Conservation (phyloP, 83 land plant genomes). For the Picea abies region DNA sequence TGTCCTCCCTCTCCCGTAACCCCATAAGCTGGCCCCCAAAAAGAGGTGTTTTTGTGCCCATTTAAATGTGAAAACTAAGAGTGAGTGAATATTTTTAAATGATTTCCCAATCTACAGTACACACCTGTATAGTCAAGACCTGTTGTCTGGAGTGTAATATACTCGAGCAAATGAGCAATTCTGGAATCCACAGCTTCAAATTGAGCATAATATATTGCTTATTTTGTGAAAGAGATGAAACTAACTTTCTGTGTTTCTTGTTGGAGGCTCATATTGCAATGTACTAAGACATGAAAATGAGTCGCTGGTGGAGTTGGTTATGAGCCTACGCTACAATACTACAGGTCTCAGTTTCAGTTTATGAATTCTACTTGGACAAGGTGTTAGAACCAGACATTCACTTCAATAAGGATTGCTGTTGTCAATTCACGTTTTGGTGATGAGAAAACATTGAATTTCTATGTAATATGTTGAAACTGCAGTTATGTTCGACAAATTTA, state of each 20-base stretch:
- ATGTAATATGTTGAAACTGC: background rate
- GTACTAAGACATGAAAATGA: too few relatives aligned
- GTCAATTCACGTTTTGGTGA: background rate
- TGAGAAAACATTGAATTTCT: background rate
- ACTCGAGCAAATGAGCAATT: background rate
- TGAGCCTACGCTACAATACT: too few relatives aligned
- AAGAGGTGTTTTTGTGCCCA: background rate
- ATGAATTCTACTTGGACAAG: background rate
- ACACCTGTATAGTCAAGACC: background rate
- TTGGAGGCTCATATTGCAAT: background rate
- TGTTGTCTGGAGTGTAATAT: too few relatives aligned
- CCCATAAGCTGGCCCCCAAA: background rate
- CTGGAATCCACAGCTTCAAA: background rate
- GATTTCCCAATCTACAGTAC: background rate
- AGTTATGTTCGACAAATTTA: background rate
- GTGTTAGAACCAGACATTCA: background rate
- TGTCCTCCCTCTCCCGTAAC: too few relatives aligned
- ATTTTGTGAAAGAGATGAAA: background rate
- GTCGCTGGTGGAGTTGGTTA: too few relatives aligned
- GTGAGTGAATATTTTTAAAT: background rate
- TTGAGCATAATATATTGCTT: conserved; percentile 1
- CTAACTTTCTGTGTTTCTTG: background rate
- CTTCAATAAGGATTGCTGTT: background rate
- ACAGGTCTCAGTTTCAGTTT: too few relatives aligned
- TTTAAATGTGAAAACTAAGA: conserved; percentile 5